Percentiles rank a stretch among this genome's conserved stretches.
These are phyloP conservation scores for Coriolopsis trogii DNA, from an alignment of 1,284 basidiomycete genomes.

Conservation along the genomic window DNA sequence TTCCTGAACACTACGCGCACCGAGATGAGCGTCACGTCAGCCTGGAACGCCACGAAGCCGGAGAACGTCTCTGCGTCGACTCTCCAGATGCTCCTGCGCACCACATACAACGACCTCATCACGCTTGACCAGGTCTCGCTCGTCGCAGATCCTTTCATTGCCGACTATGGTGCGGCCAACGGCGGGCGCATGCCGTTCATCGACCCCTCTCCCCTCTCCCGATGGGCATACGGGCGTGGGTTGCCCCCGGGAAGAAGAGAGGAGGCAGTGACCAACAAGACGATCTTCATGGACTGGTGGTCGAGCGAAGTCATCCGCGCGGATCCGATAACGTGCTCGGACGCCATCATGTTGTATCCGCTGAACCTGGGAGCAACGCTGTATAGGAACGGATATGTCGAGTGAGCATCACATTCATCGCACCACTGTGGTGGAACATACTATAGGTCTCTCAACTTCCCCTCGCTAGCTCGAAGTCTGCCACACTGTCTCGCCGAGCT, in stretches of 20 bases:
- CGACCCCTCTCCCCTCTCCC: slow-evolving; percentile 39
- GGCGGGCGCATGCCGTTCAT: slow-evolving; percentile 43
- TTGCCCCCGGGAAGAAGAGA: slow-evolving; percentile 29
- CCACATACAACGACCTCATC: slow-evolving; percentile 40
- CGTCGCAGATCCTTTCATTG: slow-evolving; percentile 41
- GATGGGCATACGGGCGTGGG: slow-evolving; percentile 39
- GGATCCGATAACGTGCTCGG: slow-evolving; percentile 38
- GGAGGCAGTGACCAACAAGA: slow-evolving; percentile 32
- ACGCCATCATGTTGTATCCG: slow-evolving; percentile 41
- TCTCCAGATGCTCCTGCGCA: slow-evolving; percentile 32
- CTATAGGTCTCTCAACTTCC: no score
- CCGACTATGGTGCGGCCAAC: slow-evolving; percentile 38
- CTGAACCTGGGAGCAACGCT: slow-evolving; percentile 32
- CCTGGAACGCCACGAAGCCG: slow-evolving; percentile 38
- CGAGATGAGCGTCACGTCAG: slow-evolving; percentile 33
- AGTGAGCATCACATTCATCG: slow-evolving; percentile 17
- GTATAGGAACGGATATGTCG: slow-evolving; percentile 31
- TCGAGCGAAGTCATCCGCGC: slow-evolving; percentile 33
- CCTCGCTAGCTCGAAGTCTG: no score
- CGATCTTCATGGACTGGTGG: slow-evolving; percentile 41
- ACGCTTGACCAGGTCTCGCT: slow-evolving; percentile 40
- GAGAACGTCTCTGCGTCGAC: slow-evolving; percentile 30
- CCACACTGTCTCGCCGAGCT: slow-evolving; percentile 5
- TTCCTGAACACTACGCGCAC: slow-evolving; percentile 39
- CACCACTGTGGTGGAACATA: no score